Percentiles rank a stretch among this genome's conserved stretches.
Conservation (phyloP, 1,284 basidiomycete genomes). For the Ceraceosorus guamensis region DNA sequence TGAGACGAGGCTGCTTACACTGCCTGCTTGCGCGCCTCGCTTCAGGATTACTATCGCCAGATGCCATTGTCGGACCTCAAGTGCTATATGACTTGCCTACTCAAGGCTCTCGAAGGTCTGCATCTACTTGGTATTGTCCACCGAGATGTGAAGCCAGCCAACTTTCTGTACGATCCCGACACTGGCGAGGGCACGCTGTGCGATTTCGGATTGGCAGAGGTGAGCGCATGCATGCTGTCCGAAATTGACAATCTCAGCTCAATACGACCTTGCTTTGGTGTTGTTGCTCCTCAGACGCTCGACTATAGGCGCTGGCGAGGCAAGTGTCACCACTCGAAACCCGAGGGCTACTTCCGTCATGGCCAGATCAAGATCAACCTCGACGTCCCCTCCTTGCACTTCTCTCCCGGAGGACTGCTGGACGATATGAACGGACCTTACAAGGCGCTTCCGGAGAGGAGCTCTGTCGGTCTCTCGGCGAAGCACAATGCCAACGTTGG, state of each 20-base stretch:
- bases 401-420: slow-evolving; percentile 33
- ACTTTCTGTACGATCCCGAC: slow-evolving; percentile 86
- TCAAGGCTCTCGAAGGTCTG: slow-evolving; percentile 80
- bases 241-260: background rate
- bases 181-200: slow-evolving; percentile 79
- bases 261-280: background rate
- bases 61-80: slow-evolving; percentile 70
- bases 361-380: slow-evolving; percentile 37
- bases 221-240: slow-evolving; percentile 3
- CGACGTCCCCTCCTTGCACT: slow-evolving; percentile 27
- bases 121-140: slow-evolving; percentile 86
- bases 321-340: slow-evolving; percentile 45
- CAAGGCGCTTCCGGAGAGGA: too few species aligned
- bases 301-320: slow-evolving; percentile 40
- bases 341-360: slow-evolving; percentile 30
- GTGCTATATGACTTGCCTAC: slow-evolving; percentile 81
- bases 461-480: background rate
- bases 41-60: slow-evolving; percentile 54
- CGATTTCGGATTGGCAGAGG: slow-evolving; percentile 72
- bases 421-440: background rate
- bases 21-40: background rate
- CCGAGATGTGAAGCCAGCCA: slow-evolving; percentile 96
- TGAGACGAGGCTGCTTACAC: background rate
- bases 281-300: slow-evolving; percentile 18
- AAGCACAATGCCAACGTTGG: background rate